Evolutionary conservation across 306 rosid genomes (phyloP), one percentile per base, ranked within the genome.

Genomic region (Mucuna pruriens): DNA sequence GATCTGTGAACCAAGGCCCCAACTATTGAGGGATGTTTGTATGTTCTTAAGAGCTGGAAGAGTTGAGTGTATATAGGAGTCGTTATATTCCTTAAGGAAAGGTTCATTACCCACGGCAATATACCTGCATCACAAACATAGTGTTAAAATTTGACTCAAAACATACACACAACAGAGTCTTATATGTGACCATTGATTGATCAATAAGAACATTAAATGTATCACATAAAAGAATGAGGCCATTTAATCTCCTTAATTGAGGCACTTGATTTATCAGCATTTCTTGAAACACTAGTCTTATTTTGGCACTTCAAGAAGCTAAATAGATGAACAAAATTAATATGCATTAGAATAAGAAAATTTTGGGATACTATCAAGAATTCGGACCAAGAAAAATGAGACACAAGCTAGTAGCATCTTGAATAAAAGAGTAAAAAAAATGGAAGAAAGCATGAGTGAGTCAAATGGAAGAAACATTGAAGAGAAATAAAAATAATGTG

Each of bases 61-160:
- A 31, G 97, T 89, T 38, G 80, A 74, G 8, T 48, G 85, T 49
- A 90, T 60, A 85, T 89, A 95, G 68, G 85, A 46, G 36, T 94
- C 98, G 77, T 91, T 95, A 71, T 95, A 93, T 44, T 96, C 85
- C 85, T 86, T 80, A 19, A 95, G 98, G 70, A 93, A 95, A 5
- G 99, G 99, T 57, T 95, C 99, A 80, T 95, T 95, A 11, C 98
- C 99, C 64, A 95, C 98, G 2, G 99, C 98, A 55, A 93, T 90
- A 76, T 88, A 95, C 94, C 99, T 95, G 85, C 84, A 87, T 16
- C 17, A 8, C 22, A 79, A 80, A 6, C 79, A 80, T 84, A 34
- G 38, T 63, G 74, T 49, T 25, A 23, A 80, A 34, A 48, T 19
- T 55, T 29, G 31, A 23, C 39, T 71, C 26, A 39, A 39, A 62